Base-by-base conservation (phyloP, 306 rosid genomes). In the Glycyrrhiza uralensis region DNA sequence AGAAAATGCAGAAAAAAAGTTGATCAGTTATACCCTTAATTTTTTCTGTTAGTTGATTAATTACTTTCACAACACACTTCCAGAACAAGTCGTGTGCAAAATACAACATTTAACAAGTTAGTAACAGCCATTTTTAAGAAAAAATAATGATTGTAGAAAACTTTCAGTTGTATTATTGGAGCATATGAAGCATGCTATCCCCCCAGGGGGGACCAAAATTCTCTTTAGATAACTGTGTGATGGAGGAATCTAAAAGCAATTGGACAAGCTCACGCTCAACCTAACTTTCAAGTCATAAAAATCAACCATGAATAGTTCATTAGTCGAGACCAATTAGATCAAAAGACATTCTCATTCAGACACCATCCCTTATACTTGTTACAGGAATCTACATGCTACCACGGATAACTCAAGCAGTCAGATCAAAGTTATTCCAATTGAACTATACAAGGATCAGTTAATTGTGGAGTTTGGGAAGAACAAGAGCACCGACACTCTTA, bases 351-450 rank as follows among this genome's bases (percentile, higher is more conserved):
- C 33, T 30, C 44, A 30, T 42, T 51, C 28, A 11, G 66, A 28
- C 58, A 71, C 18, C 67, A 52, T 52, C 52, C 60, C 26, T 10
- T 52, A 41, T 20, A 62, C 70, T 41, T 66, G 1, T 29, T 30
- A 19, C 35, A 42, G 44, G 26, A 28, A 60, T 18, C 35, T 19
- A 24, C 54, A 66, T n/a, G 35, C 35, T 24, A 74, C 42, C 55
- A 66, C 42, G 7, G 19, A 23, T 57, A 57, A 18, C 76, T 12
- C 64, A 67, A 46, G 46, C 38, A 14, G 35, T 50, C 49, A 29
- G 77, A 70, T 60, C 71, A 77, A 42, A 42, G 12, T 52, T 26
- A 65, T 9, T 39, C 24, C 49, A 75, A 54, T 19, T 13, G 38
- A 20, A 52, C 12, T 18, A 36, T 7, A 18, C 61, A 57, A 66